Evolutionary conservation across 179 eudicot genomes (phyloP).

Genomic region (Carnegiea gigantea): DNA sequence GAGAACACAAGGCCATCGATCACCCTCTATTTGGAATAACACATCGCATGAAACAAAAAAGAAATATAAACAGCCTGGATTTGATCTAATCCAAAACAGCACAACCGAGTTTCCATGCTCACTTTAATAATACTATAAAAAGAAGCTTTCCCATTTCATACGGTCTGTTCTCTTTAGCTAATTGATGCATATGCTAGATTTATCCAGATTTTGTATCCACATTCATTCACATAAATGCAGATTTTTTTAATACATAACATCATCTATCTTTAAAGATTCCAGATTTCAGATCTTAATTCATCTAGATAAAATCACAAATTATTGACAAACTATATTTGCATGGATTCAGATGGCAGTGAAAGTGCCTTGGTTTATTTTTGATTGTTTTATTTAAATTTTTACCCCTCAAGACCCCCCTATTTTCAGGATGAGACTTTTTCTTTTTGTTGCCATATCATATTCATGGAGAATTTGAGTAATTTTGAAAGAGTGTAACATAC

Average conservation of each 20-base stretch:
- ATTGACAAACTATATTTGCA: neutral
- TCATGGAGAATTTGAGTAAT: neutral
- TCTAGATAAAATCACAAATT: neutral
- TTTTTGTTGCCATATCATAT: neutral
- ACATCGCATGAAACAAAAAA: neutral
- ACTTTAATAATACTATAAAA: neutral
- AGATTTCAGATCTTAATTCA: neutral
- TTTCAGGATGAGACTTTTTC: neutral
- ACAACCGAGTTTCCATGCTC: neutral
- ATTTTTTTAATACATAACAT: too few relatives aligned
- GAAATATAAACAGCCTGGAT: neutral
- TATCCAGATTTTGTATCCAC: neutral
- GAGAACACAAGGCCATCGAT: neutral
- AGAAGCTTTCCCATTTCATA: neutral
- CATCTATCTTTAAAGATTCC: neutral
- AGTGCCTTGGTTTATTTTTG: too few relatives aligned
- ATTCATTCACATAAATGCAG: neutral
- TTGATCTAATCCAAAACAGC: neutral
- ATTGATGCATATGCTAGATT: neutral
- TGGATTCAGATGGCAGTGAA: too few relatives aligned
- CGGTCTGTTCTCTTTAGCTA: neutral
- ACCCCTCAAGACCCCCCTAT: neutral
- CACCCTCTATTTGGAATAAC: neutral
- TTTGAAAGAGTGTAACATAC: neutral
- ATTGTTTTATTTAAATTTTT: neutral